phyloP scores from a whole-genome alignment of 257 asterid genomes.

The Plantago major region DNA sequence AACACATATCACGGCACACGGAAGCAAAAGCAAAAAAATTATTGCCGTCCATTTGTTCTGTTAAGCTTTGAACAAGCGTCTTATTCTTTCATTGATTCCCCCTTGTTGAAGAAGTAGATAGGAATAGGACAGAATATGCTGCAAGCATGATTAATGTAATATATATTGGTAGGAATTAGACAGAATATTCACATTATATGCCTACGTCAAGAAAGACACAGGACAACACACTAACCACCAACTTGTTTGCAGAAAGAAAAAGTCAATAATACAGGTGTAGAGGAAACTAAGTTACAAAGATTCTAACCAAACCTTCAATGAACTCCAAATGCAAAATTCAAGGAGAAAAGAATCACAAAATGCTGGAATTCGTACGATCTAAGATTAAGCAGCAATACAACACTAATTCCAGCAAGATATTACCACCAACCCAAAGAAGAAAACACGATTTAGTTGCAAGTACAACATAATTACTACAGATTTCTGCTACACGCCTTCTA shows the following conservation, averaged over 20 bases:
- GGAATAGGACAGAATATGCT: constrained; percentile 1
- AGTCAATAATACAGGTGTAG: constrained; percentile 27
- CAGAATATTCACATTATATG: constrained; percentile 11
- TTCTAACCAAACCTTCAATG: constrained; percentile 27
- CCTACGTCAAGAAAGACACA: constrained; percentile 21
- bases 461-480: constrained; percentile 3
- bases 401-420: constrained; percentile 25
- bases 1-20: neutral
- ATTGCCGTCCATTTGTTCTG: neutral
- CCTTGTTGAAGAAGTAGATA: neutral
- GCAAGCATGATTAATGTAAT: neutral
- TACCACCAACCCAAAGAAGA: constrained; percentile 23
- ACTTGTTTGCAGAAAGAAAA: constrained; percentile 9
- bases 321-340: neutral
- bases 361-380: neutral
- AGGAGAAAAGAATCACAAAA: constrained; percentile 3
- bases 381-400: constrained; percentile 21
- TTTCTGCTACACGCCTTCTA: too few species aligned
- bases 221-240: constrained; percentile 27
- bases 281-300: constrained; percentile 12
- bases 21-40: neutral
- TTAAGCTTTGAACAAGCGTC: constrained; percentile 1
- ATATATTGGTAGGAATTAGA: constrained; percentile 26
- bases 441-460: constrained; percentile 1
- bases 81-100: neutral